Percentiles rank a stretch among this genome's conserved stretches.
These are phyloP conservation scores for Ormosia semicastrata DNA, from an alignment of 306 rosid genomes.

Conservation along the genomic window DNA sequence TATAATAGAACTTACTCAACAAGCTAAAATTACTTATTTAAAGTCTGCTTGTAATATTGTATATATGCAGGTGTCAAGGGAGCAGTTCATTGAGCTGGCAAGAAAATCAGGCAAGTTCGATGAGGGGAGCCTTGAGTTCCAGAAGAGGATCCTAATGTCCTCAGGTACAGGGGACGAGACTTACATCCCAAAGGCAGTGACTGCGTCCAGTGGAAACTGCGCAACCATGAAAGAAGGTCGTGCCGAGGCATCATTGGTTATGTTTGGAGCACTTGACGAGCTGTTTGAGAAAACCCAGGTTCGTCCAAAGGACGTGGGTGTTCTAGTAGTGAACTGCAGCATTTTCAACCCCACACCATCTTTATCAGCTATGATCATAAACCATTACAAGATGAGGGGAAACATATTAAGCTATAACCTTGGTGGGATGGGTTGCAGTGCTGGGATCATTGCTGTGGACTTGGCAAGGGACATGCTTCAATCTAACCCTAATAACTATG, in stretches of 20 bases:
- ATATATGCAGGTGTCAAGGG: constrained; percentile 69
- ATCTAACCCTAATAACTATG: constrained; percentile 77
- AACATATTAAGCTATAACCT: constrained; percentile 88
- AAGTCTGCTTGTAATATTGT: neutral
- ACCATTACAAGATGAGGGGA: constrained; percentile 97
- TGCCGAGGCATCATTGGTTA: constrained; percentile 75
- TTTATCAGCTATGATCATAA: constrained; percentile 90
- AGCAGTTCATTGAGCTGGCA: constrained; percentile 71
- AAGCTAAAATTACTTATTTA: too few species aligned
- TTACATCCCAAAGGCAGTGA: constrained; percentile 70
- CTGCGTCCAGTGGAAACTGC: constrained; percentile 46
- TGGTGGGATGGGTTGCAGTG: constrained; percentile 99
- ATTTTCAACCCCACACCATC: constrained; percentile 97
- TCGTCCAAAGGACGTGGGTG: constrained; percentile 82
- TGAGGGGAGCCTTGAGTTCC: constrained; percentile 65
- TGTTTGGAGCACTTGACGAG: constrained; percentile 95
- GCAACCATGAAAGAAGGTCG: constrained; percentile 98
- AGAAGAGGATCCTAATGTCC: constrained; percentile 61
- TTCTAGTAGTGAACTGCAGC: constrained; percentile 90
- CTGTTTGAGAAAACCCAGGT: constrained; percentile 77
- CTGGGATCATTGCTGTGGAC: constrained; percentile 81
- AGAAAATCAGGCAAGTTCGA: constrained; percentile 81
- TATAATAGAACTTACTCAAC: too few species aligned
- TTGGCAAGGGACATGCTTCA: constrained; percentile 87
- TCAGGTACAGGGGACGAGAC: constrained; percentile 92